Percentiles rank a stretch among this genome's conserved stretches.
Conservation (phyloP, 352 stramenopile genomes). For the Thalassiosira sp. region DNA sequence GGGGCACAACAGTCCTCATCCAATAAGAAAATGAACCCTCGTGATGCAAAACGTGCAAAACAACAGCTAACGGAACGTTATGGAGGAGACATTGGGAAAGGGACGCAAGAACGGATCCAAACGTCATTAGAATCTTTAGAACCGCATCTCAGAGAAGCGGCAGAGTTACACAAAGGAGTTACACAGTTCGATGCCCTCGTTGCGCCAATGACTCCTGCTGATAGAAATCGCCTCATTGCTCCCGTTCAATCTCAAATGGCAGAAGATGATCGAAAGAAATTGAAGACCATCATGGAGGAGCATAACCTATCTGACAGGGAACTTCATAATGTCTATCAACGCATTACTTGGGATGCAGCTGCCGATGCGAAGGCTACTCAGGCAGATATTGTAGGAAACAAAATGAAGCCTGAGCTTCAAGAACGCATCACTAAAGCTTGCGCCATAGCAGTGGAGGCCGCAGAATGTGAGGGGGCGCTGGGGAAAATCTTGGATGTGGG, state of each 20-base stretch:
- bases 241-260: constrained; percentile 48
- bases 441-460: constrained; percentile 43
- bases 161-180: constrained; percentile 58
- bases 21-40: constrained; percentile 39
- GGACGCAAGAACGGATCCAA: constrained; percentile 63
- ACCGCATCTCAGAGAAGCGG: constrained; percentile 49
- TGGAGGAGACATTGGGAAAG: constrained; percentile 56
- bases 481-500: constrained; percentile 66
- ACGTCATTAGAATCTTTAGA: constrained; percentile 33
- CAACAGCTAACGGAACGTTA: constrained; percentile 54
- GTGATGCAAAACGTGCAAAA: constrained; percentile 35
- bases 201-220: constrained; percentile 30
- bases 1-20: constrained; percentile 18
- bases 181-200: constrained; percentile 57
- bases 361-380: constrained; percentile 71
- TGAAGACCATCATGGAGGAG: constrained; percentile 47
- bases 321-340: constrained; percentile 71
- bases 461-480: constrained; percentile 11
- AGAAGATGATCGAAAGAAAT: constrained; percentile 38
- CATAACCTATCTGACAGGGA: constrained; percentile 49
- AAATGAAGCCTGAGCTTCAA: constrained; percentile 60
- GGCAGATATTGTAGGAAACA: constrained; percentile 54
- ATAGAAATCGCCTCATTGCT: constrained; percentile 42
- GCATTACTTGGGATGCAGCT: constrained; percentile 70
- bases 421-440: constrained; percentile 56